Conservation (phyloP, 495 filamentous ascomycete genomes). For the Daldinia childiae region DNA sequence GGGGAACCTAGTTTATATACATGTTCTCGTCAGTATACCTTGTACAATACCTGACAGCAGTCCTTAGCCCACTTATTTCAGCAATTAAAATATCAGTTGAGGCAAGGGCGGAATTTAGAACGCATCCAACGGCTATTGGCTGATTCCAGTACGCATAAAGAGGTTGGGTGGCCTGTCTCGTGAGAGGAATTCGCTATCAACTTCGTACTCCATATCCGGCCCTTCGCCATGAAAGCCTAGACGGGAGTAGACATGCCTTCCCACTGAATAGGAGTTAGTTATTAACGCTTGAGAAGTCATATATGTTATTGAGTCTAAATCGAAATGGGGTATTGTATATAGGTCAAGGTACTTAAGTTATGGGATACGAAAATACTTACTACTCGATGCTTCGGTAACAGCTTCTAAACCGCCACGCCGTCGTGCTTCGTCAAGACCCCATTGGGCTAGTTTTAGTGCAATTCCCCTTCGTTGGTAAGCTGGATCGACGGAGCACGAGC, state of each 20-base stretch:
- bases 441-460: conserved; percentile 51
- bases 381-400: conserved; percentile 53
- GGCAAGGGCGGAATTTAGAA: not conserved
- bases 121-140: not conserved
- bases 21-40: not conserved
- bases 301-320: not conserved
- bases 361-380: conserved; percentile 9
- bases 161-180: conserved; percentile 48
- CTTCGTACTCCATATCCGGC: conserved; percentile 44
- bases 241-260: conserved; percentile 52
- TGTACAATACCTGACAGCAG: not conserved
- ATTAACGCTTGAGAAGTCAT: not conserved
- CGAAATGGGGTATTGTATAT: not conserved
- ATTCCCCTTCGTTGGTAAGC: conserved; percentile 52
- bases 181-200: conserved; percentile 49
- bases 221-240: conserved; percentile 52
- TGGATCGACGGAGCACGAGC: conserved; percentile 55
- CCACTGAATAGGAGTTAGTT: conserved; percentile 40
- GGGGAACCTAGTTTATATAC: not conserved
- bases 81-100: not conserved
- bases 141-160: conserved; percentile 49
- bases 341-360: not conserved
- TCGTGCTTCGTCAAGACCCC: conserved; percentile 54
- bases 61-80: not conserved
- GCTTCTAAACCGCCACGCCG: conserved; percentile 52